Evolutionary conservation across 352 stramenopile genomes (phyloP).

Genomic region (Phytophthora citricola): DNA sequence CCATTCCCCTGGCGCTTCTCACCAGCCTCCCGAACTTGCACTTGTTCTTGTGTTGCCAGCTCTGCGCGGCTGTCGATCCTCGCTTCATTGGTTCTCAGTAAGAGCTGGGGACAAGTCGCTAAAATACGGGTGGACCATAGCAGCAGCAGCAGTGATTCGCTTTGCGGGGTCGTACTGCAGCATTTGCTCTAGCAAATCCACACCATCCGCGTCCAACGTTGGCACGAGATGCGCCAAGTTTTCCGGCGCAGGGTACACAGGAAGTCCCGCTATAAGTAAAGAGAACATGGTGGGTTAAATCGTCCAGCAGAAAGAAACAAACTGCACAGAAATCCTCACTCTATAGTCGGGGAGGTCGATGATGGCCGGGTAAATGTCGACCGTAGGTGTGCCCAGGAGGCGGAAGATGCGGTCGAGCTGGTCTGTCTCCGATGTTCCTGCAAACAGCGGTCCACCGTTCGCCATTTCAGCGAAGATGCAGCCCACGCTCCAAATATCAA

Average conservation of each 20-base stretch:
- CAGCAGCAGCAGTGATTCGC: conserved; percentile 94
- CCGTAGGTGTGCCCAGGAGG: conserved; percentile 94
- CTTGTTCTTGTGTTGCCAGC: conserved; percentile 26
- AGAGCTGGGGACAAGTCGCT: conserved; percentile 87
- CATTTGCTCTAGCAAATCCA: conserved; percentile 94
- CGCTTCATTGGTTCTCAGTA: conserved; percentile 59
- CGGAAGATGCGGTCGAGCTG: conserved; percentile 99
- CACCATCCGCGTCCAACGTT: conserved; percentile 88
- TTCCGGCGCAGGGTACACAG: conserved; percentile 90
- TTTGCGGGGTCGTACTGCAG: conserved; percentile 90
- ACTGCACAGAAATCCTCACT: conserved; percentile 43
- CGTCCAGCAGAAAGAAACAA: neutral
- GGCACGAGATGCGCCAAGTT: conserved; percentile 92
- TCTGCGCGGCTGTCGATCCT: conserved; percentile 4
- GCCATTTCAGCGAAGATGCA: conserved; percentile 99
- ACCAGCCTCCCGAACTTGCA: conserved; percentile 18
- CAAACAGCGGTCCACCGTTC: conserved; percentile 94
- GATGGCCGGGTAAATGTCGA: conserved; percentile 96
- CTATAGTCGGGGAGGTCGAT: conserved; percentile 97
- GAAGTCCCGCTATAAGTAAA: conserved; percentile 82
- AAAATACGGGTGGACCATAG: conserved; percentile 98
- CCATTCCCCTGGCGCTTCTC: conserved; percentile 12
- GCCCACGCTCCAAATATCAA: conserved; percentile 99
- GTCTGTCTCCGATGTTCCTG: conserved; percentile 96
- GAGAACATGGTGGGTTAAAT: neutral